Evolutionary conservation across 2,329 filamentous ascomycete species (phyloP), one percentile per base, ranked within the genome.

Genomic region (Myrmaecium sp.): DNA sequence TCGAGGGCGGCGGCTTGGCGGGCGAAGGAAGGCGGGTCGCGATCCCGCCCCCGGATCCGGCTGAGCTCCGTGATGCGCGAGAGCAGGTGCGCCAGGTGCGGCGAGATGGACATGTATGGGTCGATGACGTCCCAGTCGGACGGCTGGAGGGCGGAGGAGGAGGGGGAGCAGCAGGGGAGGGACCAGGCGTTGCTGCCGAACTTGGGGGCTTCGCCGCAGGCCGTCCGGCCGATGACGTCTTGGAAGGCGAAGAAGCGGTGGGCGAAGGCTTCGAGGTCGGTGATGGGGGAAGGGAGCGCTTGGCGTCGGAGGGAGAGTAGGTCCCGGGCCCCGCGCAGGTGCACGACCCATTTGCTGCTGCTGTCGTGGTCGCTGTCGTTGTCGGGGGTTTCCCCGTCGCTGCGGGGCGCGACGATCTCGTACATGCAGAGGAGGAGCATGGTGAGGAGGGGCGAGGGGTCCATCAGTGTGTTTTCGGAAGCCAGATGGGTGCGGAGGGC

Each of bases 171-270:
- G n/a, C n/a, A n/a, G n/a, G n/a, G n/a, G n/a, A n/a, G n/a, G n/a
- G n/a, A n/a, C 60, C 60, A 64, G 30, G 61, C 62, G 26, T 62
- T 57, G 16, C 43, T 46, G 2, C 57, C 58, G 23, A 63, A 63
- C 0, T 59, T 40, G 0, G 57, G 52, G 6, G 55, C 50, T 7
- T 60, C 54, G 3, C 57, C 59, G 27, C 59, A 64, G 0, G 60
- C 60, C 0, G 60, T 64, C 17, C 59, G 50, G 15, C 60, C 59
- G 33, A 63, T 62, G 10, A 61, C 56, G 31, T 64, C 60, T 31
- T 63, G 60, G 9, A 60, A 63, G 3, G 60, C 60, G 29, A 64
- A 63, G 33, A 62, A 63, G 2, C 52, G 47, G 33, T 63, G 59
- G 0, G 56, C 52, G 5, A 51, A 44, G 2, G 40, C 50, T 0